Percentiles rank a stretch among this genome's conserved stretches.
These are phyloP conservation scores for Aspergillus pseudoterreus DNA, from an alignment of 2,329 filamentous ascomycete species.

Conservation along the genomic window DNA sequence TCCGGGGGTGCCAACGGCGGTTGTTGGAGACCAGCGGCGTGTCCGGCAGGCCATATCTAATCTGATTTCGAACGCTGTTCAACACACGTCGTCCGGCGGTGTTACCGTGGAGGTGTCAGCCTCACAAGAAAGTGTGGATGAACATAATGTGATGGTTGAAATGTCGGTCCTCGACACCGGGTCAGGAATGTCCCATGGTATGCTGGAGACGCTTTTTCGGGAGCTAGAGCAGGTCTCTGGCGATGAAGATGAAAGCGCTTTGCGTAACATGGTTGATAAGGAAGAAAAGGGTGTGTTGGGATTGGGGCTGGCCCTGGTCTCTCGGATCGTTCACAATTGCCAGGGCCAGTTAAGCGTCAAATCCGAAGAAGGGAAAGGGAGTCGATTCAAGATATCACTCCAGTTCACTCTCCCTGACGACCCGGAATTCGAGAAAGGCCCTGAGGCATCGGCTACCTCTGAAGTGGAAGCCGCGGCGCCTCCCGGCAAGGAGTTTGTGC, in stretches of 20 bases:
- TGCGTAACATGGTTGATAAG: neutral
- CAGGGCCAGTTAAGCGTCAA: constrained; percentile 80
- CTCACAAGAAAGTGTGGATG: constrained; percentile 38
- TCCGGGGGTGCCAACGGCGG: constrained; percentile 62
- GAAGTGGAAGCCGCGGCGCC: neutral
- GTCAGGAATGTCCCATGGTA: constrained; percentile 56
- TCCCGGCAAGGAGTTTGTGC: constrained; percentile 35
- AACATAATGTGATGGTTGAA: constrained; percentile 63
- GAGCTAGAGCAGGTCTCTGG: constrained; percentile 64
- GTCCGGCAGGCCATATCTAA: constrained; percentile 83
- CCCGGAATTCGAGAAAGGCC: neutral
- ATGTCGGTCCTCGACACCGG: constrained; percentile 75
- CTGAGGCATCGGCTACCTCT: constrained; percentile 23
- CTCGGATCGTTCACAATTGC: constrained; percentile 83
- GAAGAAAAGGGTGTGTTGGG: constrained; percentile 57
- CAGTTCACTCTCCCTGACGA: constrained; percentile 63
- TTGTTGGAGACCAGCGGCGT: constrained; percentile 74
- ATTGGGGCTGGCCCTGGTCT: constrained; percentile 82
- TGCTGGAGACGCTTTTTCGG: constrained; percentile 58
- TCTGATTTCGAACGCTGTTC: constrained; percentile 77
- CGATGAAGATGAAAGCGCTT: constrained; percentile 23
- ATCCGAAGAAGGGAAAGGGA: constrained; percentile 77
- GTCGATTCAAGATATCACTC: constrained; percentile 75
- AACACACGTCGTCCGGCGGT: constrained; percentile 66
- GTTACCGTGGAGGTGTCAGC: constrained; percentile 70